A percentile compares a stretch with the other conserved stretches of the same genome.
Conservation (phyloP, 768 basidiomycete genomes). For the Sarcodon sp. region DNA sequence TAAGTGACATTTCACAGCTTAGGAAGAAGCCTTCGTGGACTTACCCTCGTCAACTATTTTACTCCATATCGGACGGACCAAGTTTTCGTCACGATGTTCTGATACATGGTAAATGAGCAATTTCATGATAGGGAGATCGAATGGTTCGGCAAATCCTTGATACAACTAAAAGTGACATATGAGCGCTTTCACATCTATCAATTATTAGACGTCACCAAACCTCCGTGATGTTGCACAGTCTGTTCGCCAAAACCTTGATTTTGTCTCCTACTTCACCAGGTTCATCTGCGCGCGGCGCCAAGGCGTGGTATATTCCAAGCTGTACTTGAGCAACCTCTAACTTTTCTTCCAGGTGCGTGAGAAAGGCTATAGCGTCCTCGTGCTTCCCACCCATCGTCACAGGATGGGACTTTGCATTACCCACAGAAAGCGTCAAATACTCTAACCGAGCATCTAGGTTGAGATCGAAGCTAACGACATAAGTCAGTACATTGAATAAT, state of each 20-base stretch:
- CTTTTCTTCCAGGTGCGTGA: constrained; percentile 92
- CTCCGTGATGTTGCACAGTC: constrained; percentile 73
- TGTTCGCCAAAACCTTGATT: constrained; percentile 43
- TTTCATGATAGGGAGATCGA: constrained; percentile 73
- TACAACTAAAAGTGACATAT: constrained; percentile 48
- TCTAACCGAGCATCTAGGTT: constrained; percentile 69
- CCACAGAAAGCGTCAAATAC: constrained; percentile 87
- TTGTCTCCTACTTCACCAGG: constrained; percentile 50
- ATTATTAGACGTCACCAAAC: constrained; percentile 26
- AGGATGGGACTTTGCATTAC: constrained; percentile 93
- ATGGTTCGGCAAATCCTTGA: constrained; percentile 76
- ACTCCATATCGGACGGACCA: constrained; percentile 83
- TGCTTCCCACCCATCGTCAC: constrained; percentile 65
- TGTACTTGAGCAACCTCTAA: constrained; percentile 96
- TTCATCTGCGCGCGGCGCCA: constrained; percentile 48
- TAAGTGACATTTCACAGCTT: constrained; percentile 1
- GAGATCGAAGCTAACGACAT: constrained; percentile 41
- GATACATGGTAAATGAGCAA: constrained; percentile 89
- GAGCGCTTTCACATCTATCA: not conserved
- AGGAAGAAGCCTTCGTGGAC: constrained; percentile 9
- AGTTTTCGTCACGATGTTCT: constrained; percentile 75
- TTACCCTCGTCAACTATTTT: constrained; percentile 72
- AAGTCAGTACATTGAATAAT: not conserved
- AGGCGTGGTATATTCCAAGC: constrained; percentile 70
- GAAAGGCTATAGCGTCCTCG: constrained; percentile 87